Evolutionary conservation across 148 eudicot genomes (phyloP).

Genomic region (Rhododendron mucronatum): DNA sequence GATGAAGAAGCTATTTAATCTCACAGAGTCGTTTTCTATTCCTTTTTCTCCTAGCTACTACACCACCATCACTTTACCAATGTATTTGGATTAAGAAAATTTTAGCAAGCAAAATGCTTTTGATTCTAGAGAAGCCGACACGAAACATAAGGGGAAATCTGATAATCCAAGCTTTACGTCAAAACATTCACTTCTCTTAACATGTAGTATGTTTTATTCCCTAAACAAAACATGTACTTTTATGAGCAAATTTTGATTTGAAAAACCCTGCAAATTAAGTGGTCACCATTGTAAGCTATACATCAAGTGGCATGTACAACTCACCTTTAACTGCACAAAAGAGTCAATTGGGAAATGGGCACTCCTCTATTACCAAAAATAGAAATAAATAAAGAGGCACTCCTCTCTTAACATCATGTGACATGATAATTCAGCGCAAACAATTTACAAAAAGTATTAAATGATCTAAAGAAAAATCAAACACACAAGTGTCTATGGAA

Average conservation of each 20-base stretch:
- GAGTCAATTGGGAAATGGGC: neutral
- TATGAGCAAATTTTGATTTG: neutral
- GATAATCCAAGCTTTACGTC: neutral
- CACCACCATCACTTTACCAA: too few species aligned
- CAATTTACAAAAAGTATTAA: neutral
- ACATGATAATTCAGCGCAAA: neutral
- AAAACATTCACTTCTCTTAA: neutral
- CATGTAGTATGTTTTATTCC: neutral
- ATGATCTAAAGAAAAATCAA: neutral
- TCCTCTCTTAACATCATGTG: neutral
- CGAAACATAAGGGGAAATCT: neutral
- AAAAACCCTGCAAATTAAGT: neutral
- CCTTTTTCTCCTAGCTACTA: too few species aligned
- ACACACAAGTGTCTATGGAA: neutral
- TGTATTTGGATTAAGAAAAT: too few species aligned
- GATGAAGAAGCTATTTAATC: too few species aligned
- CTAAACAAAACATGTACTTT: neutral
- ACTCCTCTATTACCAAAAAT: neutral
- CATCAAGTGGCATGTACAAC: neutral
- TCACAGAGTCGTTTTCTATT: too few species aligned
- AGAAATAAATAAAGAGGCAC: neutral
- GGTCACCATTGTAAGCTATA: neutral
- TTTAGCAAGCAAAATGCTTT: neutral
- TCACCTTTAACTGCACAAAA: neutral
- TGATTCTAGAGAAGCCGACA: neutral